phyloP scores from a whole-genome alignment of 805 yeast species.

The Metschnikowia vanudenii region DNA sequence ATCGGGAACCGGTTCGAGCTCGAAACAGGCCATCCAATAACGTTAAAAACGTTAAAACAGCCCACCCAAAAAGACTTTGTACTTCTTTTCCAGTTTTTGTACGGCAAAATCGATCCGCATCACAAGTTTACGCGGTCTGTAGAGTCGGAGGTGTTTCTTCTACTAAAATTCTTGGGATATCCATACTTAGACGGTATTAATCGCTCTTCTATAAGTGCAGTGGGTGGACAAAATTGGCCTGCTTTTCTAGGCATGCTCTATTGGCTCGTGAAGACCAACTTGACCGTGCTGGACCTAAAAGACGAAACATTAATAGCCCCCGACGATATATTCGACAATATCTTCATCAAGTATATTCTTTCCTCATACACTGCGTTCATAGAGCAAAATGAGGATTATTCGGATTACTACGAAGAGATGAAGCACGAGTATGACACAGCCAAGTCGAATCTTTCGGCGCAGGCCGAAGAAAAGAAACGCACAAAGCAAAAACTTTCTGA shows the following conservation, averaged over 20 bases:
- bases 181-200: slow-evolving; percentile 80
- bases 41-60: slow-evolving; percentile 59
- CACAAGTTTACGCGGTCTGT: slow-evolving; percentile 64
- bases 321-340: slow-evolving; percentile 48
- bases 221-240: slow-evolving; percentile 89
- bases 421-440: slow-evolving; percentile 52
- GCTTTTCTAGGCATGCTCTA: slow-evolving; percentile 75
- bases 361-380: slow-evolving; percentile 68
- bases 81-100: slow-evolving; percentile 74
- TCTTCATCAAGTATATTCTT: slow-evolving; percentile 59
- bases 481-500: slow-evolving; percentile 41
- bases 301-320: slow-evolving; percentile 30
- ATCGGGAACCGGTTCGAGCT: slow-evolving; percentile 64
- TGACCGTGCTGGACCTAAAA: slow-evolving; percentile 27
- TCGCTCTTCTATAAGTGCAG: slow-evolving; percentile 85
- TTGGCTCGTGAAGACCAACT: slow-evolving; percentile 69
- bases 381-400: slow-evolving; percentile 61
- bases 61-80: slow-evolving; percentile 90
- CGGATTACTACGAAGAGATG: slow-evolving; percentile 54
- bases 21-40: slow-evolving; percentile 69
- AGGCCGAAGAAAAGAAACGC: slow-evolving; percentile 40
- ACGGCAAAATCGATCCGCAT: slow-evolving; percentile 75
- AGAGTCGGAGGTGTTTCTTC: slow-evolving; percentile 71
- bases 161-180: slow-evolving; percentile 64
- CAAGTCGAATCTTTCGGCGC: slow-evolving; percentile 47